Percentiles rank a stretch among this genome's conserved stretches.
Evolutionary conservation across 805 yeast genomes (phyloP).

Genomic region (Yarrowia porcina): DNA sequence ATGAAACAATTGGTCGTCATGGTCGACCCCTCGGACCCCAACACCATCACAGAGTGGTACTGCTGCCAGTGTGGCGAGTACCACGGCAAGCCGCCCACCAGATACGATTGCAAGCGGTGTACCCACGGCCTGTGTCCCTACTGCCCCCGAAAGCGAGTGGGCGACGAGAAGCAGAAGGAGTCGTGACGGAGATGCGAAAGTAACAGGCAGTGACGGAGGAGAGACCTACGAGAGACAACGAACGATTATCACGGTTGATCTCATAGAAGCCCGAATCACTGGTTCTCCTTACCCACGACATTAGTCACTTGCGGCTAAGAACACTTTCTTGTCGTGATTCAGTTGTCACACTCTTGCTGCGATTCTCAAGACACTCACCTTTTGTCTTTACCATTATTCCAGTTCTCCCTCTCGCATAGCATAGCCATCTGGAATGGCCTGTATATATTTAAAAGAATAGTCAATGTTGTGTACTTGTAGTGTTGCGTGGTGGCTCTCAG

Average conservation of each 20-base stretch:
- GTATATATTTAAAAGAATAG: not conserved
- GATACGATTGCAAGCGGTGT: conserved; percentile 37
- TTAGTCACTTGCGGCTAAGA: too few species aligned
- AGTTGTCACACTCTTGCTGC: too few species aligned
- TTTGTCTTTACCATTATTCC: too few species aligned
- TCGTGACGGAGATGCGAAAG: not conserved
- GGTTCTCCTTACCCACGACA: too few species aligned
- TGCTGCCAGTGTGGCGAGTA: conserved; percentile 39
- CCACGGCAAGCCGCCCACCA: conserved; percentile 34
- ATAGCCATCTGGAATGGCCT: conserved; percentile 16
- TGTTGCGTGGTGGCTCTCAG: too few species aligned
- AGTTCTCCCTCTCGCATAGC: not conserved
- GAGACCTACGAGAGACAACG: too few species aligned
- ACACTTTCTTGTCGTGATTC: too few species aligned
- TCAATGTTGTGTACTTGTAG: not conserved
- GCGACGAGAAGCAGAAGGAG: not conserved
- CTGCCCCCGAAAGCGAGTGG: conserved; percentile 3
- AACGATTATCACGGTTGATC: too few species aligned
- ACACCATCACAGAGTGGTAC: conserved; percentile 38
- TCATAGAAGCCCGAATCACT: too few species aligned
- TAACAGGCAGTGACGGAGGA: too few species aligned
- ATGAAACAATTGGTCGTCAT: not conserved
- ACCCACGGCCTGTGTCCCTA: conserved; percentile 38
- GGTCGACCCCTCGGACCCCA: conserved; percentile 31
- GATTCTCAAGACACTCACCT: too few species aligned